A percentile compares a stretch with the other conserved stretches of the same genome.
phyloP scores from a whole-genome alignment of 2,329 filamentous ascomycete species.

The Coniochaeta sp. region DNA sequence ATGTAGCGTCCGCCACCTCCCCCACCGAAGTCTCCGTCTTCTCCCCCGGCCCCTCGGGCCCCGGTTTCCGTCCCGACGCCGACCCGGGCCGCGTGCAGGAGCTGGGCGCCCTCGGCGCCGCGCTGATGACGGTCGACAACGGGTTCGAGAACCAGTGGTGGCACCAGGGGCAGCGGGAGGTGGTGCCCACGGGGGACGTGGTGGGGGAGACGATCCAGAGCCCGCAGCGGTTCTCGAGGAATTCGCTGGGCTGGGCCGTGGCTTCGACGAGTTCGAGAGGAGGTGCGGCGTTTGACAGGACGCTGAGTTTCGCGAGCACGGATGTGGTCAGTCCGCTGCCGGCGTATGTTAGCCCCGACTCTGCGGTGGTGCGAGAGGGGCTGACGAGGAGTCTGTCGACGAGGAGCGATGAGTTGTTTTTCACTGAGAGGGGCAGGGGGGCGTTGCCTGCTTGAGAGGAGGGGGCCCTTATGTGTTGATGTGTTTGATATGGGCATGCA shows the following conservation, averaged over 20 bases:
- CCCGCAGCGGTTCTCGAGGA: conserved; percentile 7
- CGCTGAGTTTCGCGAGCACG: conserved; percentile 4
- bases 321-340: conserved; percentile 31
- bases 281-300: not conserved
- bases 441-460: not conserved
- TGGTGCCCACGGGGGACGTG: conserved; percentile 5
- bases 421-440: conserved; percentile 9
- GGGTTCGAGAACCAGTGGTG: conserved; percentile 53
- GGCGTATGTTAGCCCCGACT: conserved; percentile 18
- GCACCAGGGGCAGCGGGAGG: conserved; percentile 36
- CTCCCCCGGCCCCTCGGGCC: conserved; percentile 13
- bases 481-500: not conserved
- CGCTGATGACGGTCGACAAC: conserved; percentile 51
- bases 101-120: conserved; percentile 41
- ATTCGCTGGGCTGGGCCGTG: conserved; percentile 21
- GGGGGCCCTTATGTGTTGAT: not conserved
- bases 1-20: not conserved
- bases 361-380: conserved; percentile 11
- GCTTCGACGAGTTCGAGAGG: conserved; percentile 8
- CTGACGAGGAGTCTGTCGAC: conserved; percentile 29
- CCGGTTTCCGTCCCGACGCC: not conserved
- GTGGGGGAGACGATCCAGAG: not conserved
- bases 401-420: conserved; percentile 34
- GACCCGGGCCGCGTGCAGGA: conserved; percentile 31
- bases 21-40: conserved; percentile 11